Evolutionary conservation across 164 flowering plant species (phyloP).

Genomic region (Saururus chinensis): DNA sequence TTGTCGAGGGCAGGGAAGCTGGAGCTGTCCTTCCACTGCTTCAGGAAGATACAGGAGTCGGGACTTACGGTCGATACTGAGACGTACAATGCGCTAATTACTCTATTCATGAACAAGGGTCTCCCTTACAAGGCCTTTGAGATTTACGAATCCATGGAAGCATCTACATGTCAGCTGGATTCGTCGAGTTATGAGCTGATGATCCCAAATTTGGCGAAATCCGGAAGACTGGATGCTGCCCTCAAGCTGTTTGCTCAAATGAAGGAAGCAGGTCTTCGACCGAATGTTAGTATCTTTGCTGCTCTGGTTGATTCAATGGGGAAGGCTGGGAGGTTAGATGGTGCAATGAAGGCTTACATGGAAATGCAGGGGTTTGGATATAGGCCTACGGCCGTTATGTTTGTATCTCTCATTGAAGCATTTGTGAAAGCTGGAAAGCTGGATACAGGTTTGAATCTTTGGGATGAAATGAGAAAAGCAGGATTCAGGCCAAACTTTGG

Average conservation of each 20-base stretch:
- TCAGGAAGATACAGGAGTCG: conserved; percentile 66
- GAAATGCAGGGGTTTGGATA: conserved; percentile 78
- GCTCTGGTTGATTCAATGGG: conserved; percentile 94
- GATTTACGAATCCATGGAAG: conserved; percentile 83
- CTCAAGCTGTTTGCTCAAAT: conserved; percentile 81
- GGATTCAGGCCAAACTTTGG: conserved; percentile 93
- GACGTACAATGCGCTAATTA: conserved; percentile 67
- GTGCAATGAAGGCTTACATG: conserved; percentile 74
- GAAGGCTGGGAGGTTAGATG: conserved; percentile 92
- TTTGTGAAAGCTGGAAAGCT: conserved; percentile 89
- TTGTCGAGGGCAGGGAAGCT: conserved; percentile 81
- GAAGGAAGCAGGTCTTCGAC: conserved; percentile 53
- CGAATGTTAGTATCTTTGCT: conserved; percentile 45
- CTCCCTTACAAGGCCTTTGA: conserved; percentile 95
- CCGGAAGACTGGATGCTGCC: conserved; percentile 97
- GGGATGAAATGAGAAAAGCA: conserved; percentile 94
- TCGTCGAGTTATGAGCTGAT: conserved; percentile 72
- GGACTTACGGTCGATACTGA: conserved; percentile 59
- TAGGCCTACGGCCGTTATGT: conserved; percentile 68
- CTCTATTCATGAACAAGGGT: conserved; percentile 69
- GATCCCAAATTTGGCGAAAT: conserved; percentile 85
- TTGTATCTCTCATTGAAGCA: conserved; percentile 81
- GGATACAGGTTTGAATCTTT: conserved; percentile 62
- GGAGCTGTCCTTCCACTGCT: conserved; percentile 85
- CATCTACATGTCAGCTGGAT: conserved; percentile 49